These are phyloP conservation scores for Trichomonas tenax DNA, from an alignment of 208 protist genomes.

Conservation along the genomic window DNA sequence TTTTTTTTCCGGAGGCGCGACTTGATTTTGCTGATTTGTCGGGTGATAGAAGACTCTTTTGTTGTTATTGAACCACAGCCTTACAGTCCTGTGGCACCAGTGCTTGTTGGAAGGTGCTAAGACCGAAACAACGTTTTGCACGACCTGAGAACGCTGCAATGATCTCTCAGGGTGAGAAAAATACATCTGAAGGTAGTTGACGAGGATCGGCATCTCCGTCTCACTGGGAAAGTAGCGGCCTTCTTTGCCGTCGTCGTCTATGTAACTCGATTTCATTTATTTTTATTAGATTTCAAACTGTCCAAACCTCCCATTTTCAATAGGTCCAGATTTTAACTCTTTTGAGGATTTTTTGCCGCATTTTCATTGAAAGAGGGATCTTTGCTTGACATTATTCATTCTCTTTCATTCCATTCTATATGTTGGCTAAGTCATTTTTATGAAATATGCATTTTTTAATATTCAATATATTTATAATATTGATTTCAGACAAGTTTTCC, in stretches of 20 bases:
- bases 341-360: neutral
- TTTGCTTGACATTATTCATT: no score
- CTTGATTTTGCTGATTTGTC: neutral
- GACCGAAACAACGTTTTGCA: neutral
- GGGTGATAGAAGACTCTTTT: neutral
- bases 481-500: no score
- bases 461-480: no score
- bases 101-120: neutral
- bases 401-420: no score
- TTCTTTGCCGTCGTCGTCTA: neutral
- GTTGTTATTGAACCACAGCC: slow-evolving; percentile 18
- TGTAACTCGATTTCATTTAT: neutral
- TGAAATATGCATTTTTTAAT: no score
- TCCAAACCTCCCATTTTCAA: neutral
- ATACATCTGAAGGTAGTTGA: slow-evolving; percentile 2
- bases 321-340: neutral
- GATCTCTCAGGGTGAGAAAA: slow-evolving; percentile 16
- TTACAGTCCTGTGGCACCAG: neutral
- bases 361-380: no score
- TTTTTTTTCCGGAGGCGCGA: neutral
- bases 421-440: no score
- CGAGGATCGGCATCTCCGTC: neutral
- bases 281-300: neutral
- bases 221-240: neutral
- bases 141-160: neutral